Percentiles rank a stretch among this genome's conserved stretches.
Evolutionary conservation across 108 stramenopile genomes (phyloP).

Genomic region (Pelagomonas calceolata): DNA sequence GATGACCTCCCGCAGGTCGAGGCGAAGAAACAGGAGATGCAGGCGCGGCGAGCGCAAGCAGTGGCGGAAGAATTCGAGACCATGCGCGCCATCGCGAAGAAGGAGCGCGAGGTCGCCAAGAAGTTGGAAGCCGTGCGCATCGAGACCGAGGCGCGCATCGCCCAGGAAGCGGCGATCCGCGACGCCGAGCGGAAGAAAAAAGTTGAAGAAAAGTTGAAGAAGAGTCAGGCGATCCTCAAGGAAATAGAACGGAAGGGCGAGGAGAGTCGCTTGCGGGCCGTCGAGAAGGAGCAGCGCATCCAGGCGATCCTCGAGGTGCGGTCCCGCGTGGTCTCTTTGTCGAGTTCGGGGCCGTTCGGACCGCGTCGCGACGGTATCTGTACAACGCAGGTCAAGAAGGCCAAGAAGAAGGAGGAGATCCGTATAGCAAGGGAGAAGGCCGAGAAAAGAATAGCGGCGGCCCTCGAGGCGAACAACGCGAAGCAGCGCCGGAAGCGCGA

Average conservation of each 20-base stretch:
- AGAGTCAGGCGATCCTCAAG: no score
- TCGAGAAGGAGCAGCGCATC: background rate
- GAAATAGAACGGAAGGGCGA: no score
- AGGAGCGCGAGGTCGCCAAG: background rate
- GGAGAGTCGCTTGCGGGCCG: no score
- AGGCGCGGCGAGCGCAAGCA: conserved; percentile 1
- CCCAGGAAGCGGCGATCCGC: background rate
- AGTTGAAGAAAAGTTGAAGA: background rate
- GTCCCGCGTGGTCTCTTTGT: no score
- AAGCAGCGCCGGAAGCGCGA: background rate
- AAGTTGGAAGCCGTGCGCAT: background rate
- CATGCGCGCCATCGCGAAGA: background rate
- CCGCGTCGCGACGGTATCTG: no score
- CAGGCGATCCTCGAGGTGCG: conserved; percentile 3
- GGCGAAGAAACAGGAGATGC: conserved; percentile 2
- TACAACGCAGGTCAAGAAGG: conserved; percentile 1
- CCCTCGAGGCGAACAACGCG: background rate
- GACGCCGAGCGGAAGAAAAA: background rate
- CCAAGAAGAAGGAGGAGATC: background rate
- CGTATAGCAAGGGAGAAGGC: background rate
- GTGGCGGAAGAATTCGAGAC: background rate
- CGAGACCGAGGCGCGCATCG: background rate
- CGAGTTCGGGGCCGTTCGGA: no score
- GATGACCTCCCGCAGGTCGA: background rate
- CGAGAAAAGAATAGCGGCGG: background rate